Evolutionary conservation across 305 asterid genomes (phyloP).

Genomic region (Fraxinus latifolia): DNA sequence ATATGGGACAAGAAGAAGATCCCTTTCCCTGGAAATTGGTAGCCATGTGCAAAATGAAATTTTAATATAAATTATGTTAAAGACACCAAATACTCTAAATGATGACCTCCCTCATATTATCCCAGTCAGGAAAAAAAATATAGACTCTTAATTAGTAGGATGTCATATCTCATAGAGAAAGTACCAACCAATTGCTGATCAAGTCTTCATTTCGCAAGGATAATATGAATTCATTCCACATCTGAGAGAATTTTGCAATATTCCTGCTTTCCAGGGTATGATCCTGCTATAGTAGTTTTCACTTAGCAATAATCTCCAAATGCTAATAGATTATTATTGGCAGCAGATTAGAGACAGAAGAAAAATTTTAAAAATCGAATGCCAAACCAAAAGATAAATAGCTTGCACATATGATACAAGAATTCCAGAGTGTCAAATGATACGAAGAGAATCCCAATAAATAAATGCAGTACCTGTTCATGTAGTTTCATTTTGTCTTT

Average conservation of each 20-base stretch:
- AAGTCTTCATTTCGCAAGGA: conserved; percentile 93
- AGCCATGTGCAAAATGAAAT: conserved; percentile 22
- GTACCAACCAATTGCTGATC: conserved; percentile 71
- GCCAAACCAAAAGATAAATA: background rate
- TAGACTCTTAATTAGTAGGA: conserved; percentile 11
- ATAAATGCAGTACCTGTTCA: conserved; percentile 42
- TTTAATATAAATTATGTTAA: conserved; percentile 8
- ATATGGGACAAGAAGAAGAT: conserved; percentile 94
- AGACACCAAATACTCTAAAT: background rate
- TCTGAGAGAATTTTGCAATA: conserved; percentile 93
- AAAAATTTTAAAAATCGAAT: conserved; percentile 7
- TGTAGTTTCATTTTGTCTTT: conserved; percentile 48
- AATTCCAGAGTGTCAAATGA: conserved; percentile 10
- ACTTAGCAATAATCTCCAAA: conserved; percentile 22
- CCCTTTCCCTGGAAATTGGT: conserved; percentile 67
- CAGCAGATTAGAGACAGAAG: background rate
- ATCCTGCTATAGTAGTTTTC: conserved; percentile 49
- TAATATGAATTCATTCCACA: conserved; percentile 97
- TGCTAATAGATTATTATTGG: background rate
- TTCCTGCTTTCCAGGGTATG: conserved; percentile 61
- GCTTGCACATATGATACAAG: background rate
- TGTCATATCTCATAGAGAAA: conserved; percentile 17
- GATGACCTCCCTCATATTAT: background rate
- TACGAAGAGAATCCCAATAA: conserved; percentile 22
- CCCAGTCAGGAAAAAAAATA: background rate